Percentiles rank a stretch among this genome's conserved stretches.
Conservation (phyloP, 139 green algal genomes). For the Coccomyxa sp. region DNA sequence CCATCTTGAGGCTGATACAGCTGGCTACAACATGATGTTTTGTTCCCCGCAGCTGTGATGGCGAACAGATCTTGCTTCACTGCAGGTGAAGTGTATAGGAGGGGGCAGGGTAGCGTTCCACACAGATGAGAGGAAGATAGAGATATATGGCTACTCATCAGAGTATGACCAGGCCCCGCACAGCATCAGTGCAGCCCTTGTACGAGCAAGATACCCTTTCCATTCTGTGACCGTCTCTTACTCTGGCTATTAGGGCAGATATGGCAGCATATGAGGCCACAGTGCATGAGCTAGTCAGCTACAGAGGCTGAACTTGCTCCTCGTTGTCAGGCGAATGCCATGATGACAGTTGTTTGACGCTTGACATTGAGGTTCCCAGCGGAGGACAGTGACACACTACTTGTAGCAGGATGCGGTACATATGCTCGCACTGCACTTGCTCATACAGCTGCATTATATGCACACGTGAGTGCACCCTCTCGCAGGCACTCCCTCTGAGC, state of each 20-base stretch:
- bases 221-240: constrained; percentile 63
- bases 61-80: background rate
- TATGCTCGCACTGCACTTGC: too few relatives aligned
- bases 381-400: too few relatives aligned
- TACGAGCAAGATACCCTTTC: constrained; percentile 54
- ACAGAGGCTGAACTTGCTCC: too few relatives aligned
- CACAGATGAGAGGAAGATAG: constrained; percentile 11
- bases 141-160: constrained; percentile 69
- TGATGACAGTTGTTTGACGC: too few relatives aligned
- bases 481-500: too few relatives aligned
- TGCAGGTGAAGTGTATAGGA: constrained; percentile 43
- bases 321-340: too few relatives aligned
- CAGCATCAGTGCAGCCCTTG: constrained; percentile 57
- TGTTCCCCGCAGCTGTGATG: background rate
- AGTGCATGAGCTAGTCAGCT: too few relatives aligned
- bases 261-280: too few relatives aligned
- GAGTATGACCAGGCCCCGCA: constrained; percentile 77
- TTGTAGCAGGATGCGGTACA: too few relatives aligned
- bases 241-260: constrained; percentile 79
- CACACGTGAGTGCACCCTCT: too few relatives aligned
- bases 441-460: too few relatives aligned
- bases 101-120: constrained; percentile 71
- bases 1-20: background rate
- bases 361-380: too few relatives aligned
- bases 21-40: background rate